Percentiles rank a stretch among this genome's conserved stretches.
Evolutionary conservation across 805 yeast species (phyloP).

Genomic region (Kuraishia ogatae): DNA sequence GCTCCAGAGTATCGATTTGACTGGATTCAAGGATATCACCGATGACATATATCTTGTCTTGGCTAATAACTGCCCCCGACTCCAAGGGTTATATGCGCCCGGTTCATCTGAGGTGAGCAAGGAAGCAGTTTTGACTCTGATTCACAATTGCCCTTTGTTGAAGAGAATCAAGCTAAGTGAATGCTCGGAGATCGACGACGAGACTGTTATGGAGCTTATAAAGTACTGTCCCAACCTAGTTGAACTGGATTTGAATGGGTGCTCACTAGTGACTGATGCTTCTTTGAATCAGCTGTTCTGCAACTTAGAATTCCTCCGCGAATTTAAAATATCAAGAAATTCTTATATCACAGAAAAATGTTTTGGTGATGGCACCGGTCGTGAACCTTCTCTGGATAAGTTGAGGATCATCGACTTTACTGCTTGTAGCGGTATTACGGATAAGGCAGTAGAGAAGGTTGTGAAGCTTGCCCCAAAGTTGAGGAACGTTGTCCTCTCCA

Average conservation of each 20-base stretch:
- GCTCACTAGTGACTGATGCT: slow-evolving; percentile 64
- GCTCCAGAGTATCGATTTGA: slow-evolving; percentile 79
- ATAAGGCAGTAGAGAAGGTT: slow-evolving; percentile 63
- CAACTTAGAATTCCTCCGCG: slow-evolving; percentile 66
- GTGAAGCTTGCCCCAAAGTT: slow-evolving; percentile 75
- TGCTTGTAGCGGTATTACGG: slow-evolving; percentile 74
- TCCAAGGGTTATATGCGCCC: slow-evolving; percentile 88
- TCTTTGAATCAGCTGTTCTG: slow-evolving; percentile 49
- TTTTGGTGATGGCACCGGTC: slow-evolving; percentile 42
- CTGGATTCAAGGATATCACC: slow-evolving; percentile 62
- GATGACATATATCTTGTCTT: slow-evolving; percentile 65
- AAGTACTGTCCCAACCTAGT: slow-evolving; percentile 72
- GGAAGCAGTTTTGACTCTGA: slow-evolving; percentile 48
- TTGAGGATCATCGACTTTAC: slow-evolving; percentile 81
- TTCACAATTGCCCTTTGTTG: slow-evolving; percentile 59
- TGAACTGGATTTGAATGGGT: slow-evolving; percentile 82
- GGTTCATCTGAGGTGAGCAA: slow-evolving; percentile 70
- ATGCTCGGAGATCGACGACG: slow-evolving; percentile 58
- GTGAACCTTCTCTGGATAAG: slow-evolving; percentile 42
- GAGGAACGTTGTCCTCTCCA: slow-evolving; percentile 81
- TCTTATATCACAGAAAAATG: slow-evolving; percentile 60
- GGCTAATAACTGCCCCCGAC: slow-evolving; percentile 60
- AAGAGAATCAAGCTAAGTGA: slow-evolving; percentile 79
- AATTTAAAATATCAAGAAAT: slow-evolving; percentile 74
- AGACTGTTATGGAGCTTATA: slow-evolving; percentile 49